phyloP scores from a whole-genome alignment of 2,329 filamentous ascomycete genomes.

The Botrytis hyacinthi region DNA sequence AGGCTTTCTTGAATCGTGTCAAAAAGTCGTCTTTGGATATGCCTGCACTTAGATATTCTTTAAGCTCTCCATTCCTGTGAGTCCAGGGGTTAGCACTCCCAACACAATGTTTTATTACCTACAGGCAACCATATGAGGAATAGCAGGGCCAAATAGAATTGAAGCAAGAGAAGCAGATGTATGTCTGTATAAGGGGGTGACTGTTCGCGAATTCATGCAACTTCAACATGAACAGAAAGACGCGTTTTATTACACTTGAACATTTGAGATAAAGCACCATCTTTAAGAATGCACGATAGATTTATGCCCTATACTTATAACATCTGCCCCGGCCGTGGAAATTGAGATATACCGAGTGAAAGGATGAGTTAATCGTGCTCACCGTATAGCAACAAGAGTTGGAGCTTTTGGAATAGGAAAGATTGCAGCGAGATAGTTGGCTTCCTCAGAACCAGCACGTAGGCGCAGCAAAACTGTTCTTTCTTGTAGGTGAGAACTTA shows the following conservation, averaged over 20 bases:
- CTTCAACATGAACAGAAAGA: neutral
- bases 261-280: neutral
- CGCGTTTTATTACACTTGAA: neutral
- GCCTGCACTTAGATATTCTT: slow-evolving; percentile 70
- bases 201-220: neutral
- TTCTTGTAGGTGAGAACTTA: slow-evolving; percentile 54
- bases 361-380: slow-evolving; percentile 33
- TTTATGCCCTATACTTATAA: neutral
- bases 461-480: slow-evolving; percentile 71
- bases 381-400: slow-evolving; percentile 75
- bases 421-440: slow-evolving; percentile 76
- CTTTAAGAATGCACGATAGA: neutral
- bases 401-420: slow-evolving; percentile 79
- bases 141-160: neutral
- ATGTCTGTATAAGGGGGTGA: neutral
- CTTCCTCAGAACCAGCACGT: slow-evolving; percentile 72
- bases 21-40: slow-evolving; percentile 65
- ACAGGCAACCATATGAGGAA: neutral
- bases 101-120: neutral
- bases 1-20: slow-evolving; percentile 49
- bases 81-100: neutral
- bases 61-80: slow-evolving; percentile 67
- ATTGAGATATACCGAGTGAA: neutral
- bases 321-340: neutral
- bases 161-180: neutral